A percentile compares a stretch with the other conserved stretches of the same genome.
These are phyloP conservation scores for Verticillium isaacii DNA, from an alignment of 2,329 filamentous ascomycete species.

Conservation along the genomic window DNA sequence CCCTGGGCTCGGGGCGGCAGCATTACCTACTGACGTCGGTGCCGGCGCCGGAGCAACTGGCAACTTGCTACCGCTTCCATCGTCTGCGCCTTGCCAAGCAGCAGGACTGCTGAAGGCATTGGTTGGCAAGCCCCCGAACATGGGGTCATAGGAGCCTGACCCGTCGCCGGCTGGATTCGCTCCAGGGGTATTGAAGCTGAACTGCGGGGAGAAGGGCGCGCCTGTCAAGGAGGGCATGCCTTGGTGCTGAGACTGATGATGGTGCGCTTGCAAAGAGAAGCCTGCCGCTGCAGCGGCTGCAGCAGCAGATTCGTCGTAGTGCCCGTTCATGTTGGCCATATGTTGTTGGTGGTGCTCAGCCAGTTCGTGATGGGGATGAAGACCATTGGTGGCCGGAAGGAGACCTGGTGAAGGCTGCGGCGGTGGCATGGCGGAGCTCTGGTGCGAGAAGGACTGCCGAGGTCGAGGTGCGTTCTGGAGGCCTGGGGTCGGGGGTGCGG, in stretches of 20 bases:
- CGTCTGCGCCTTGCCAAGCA: slow-evolving; percentile 42
- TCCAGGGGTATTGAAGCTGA: slow-evolving; percentile 30
- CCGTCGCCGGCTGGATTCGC: slow-evolving; percentile 23
- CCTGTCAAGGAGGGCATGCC: slow-evolving; percentile 24
- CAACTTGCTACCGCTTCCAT: slow-evolving; percentile 7
- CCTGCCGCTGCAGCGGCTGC: slow-evolving; percentile 29
- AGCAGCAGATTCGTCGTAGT: slow-evolving; percentile 24
- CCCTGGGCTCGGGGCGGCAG: slow-evolving; percentile 32
- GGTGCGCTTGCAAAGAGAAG: slow-evolving; percentile 26
- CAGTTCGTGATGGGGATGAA: slow-evolving; percentile 28
- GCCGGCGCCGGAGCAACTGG: not conserved
- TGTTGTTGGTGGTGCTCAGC: slow-evolving; percentile 20
- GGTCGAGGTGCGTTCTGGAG: slow-evolving; percentile 25
- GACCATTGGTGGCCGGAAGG: slow-evolving; percentile 30
- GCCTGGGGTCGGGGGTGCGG: slow-evolving; percentile 19
- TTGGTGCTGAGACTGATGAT: slow-evolving; percentile 11
- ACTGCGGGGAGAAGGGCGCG: slow-evolving; percentile 36
- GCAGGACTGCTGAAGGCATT: slow-evolving; percentile 49
- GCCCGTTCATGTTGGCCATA: slow-evolving; percentile 26
- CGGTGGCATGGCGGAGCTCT: slow-evolving; percentile 19
- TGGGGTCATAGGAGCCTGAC: slow-evolving; percentile 46
- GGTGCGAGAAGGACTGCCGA: slow-evolving; percentile 31
- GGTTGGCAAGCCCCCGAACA: slow-evolving; percentile 53
- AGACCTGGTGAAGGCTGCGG: slow-evolving; percentile 33
- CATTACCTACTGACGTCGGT: slow-evolving; percentile 2